Conservation (phyloP, 805 yeast genomes). For the Diddensiella caesifluorescens region DNA sequence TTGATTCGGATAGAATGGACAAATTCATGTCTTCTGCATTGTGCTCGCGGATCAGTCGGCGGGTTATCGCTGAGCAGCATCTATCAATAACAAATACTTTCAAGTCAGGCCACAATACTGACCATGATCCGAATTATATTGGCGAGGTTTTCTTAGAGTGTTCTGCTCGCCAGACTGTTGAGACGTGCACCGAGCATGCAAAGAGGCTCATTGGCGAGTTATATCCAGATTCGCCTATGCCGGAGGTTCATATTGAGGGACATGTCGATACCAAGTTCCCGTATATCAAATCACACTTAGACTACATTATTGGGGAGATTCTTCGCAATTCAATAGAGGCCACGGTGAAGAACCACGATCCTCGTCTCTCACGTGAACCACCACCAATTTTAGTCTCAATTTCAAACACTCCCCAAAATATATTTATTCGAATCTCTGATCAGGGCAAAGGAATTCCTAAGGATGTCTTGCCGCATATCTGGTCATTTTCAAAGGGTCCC, state of each 20-base stretch:
- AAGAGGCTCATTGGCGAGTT: constrained; percentile 39
- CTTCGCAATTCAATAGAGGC: constrained; percentile 82
- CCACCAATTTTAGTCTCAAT: constrained; percentile 71
- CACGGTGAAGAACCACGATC: constrained; percentile 43
- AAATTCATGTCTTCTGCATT: constrained; percentile 68
- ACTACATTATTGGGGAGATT: constrained; percentile 81
- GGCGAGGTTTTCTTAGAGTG: constrained; percentile 83
- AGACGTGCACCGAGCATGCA: constrained; percentile 50
- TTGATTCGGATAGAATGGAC: constrained; percentile 64
- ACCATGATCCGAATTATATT: constrained; percentile 32
- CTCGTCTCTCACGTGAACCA: constrained; percentile 27
- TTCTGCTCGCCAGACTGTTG: constrained; percentile 62
- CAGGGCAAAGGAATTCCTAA: constrained; percentile 81
- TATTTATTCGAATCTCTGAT: constrained; percentile 76
- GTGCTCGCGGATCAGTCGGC: constrained; percentile 80
- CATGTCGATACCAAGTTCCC: constrained; percentile 62
- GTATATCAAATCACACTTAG: constrained; percentile 80
- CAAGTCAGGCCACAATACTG: constrained; percentile 43
- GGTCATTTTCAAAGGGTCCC: constrained; percentile 69
- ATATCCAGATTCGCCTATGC: constrained; percentile 45
- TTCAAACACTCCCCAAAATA: constrained; percentile 57
- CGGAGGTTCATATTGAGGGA: constrained; percentile 74
- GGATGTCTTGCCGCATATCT: constrained; percentile 55
- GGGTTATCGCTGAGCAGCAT: constrained; percentile 91
- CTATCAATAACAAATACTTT: constrained; percentile 67